Base-by-base conservation (phyloP, 2,329 filamentous ascomycete species). In the Moelleriella libera region DNA sequence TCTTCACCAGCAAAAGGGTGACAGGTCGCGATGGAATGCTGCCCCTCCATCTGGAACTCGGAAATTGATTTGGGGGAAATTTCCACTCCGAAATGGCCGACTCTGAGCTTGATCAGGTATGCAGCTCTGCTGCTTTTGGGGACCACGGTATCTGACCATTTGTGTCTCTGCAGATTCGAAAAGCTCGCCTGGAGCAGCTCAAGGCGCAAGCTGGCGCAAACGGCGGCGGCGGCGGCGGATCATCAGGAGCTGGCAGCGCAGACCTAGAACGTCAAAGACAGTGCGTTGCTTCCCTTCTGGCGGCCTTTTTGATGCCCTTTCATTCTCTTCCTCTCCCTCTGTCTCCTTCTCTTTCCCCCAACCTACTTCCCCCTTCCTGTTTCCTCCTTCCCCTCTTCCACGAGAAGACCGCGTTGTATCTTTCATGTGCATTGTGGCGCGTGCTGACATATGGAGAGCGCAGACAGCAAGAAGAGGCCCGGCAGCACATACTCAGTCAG, bases 161-260 rank as follows among this genome's bases (percentile, higher is more conserved):
- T 37, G 2, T 4, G 32, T 37, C 32, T 37, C 2, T 37, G 2
- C 60, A 95, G 84, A 96, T 97, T 62, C 76, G 90, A 63, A 85
- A 87, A 66, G 90, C 90, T 59, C 88, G 92, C 52, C 82, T 96
- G 47, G 86, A 90, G 67, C 89, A 98, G 70, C 83, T 97, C 55
- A 92, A 94, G 67, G 76, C 88, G 57, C 72, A 85, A 66, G 68
- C 75, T 53, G 72, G 71, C 50, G 74, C 66, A 47, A 66, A 68
- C 44, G 68, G 70, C 51, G 68, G 68, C 50, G 64, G 21, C 21
- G 21, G 21, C 21, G 21, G 21, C 21, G 21, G 21, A 21, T 21
- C 21, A 21, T 21, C 21, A 21, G 21, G 43, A 28, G 63, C 69
- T 45, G 44, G 45, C 40, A 66, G 67, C 50, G 65, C 68, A 45